Evolutionary conservation across 768 basidiomycete species (phyloP).

Genomic region (button mushroom (Agaricus bisporus)): DNA sequence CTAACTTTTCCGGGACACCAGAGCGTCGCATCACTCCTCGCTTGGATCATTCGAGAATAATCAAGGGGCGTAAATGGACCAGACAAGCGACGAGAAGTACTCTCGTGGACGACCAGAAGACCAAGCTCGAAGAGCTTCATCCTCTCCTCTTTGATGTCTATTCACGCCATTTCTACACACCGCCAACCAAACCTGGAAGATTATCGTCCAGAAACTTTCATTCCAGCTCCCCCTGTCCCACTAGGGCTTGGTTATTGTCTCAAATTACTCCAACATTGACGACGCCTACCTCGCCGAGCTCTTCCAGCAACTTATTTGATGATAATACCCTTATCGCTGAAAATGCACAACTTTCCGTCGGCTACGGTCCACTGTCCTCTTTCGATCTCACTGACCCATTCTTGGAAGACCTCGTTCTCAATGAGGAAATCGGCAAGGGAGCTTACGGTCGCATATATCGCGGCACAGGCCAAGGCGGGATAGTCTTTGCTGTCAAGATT

Average conservation of each 20-base stretch:
- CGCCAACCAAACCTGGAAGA: neutral
- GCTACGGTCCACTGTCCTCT: neutral
- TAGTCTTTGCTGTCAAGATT: slow-evolving; percentile 2
- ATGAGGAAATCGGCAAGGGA: slow-evolving; percentile 1
- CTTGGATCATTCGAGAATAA: neutral
- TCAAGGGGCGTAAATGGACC: neutral
- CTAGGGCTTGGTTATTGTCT: neutral
- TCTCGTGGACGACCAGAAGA: neutral
- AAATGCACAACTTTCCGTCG: neutral
- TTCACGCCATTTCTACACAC: neutral
- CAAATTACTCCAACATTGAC: neutral
- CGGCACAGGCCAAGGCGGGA: neutral
- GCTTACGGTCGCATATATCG: slow-evolving; percentile 6
- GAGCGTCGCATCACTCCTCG: neutral
- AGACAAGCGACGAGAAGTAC: neutral
- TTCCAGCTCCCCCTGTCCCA: neutral
- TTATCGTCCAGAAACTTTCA: neutral
- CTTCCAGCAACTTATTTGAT: neutral
- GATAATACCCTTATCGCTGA: neutral
- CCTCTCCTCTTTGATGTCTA: neutral
- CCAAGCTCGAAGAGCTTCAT: neutral
- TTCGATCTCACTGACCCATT: slow-evolving; percentile 1
- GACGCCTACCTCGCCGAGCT: neutral
- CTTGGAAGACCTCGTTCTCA: neutral
- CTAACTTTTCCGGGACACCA: neutral